Conservation (phyloP, 495 filamentous ascomycete genomes). For the Xylaria bambusicola region DNA sequence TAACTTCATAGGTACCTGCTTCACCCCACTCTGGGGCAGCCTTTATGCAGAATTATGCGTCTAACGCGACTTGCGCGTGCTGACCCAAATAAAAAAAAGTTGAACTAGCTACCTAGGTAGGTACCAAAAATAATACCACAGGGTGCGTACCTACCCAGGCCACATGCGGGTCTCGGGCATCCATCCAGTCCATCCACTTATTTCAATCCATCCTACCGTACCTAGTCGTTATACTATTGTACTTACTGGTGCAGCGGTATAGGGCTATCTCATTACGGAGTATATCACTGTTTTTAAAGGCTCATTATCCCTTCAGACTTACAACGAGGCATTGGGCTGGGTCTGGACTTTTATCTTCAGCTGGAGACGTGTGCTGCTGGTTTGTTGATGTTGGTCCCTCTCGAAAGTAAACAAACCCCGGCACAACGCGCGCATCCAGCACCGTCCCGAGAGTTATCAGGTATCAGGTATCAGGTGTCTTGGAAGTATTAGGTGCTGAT, state of each 20-base stretch:
- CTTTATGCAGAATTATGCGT: not conserved
- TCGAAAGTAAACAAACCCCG: constrained; percentile 19
- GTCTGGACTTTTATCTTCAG: not conserved
- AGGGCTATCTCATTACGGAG: not conserved
- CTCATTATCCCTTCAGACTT: too few relatives aligned
- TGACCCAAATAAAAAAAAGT: too few relatives aligned
- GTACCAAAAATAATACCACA: not conserved
- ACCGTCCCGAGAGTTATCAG: not conserved
- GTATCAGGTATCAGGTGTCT: too few relatives aligned
- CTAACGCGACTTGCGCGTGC: constrained; percentile 1
- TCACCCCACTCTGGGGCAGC: not conserved
- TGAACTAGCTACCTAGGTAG: too few relatives aligned
- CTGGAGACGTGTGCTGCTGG: not conserved
- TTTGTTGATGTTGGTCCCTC: constrained; percentile 17
- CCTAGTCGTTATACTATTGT: constrained; percentile 15
- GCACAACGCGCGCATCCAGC: constrained; percentile 3
- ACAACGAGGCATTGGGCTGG: not conserved
- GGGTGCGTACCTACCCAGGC: too few relatives aligned
- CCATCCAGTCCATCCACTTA: not conserved
- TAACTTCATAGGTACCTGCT: not conserved
- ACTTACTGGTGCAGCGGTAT: constrained; percentile 1
- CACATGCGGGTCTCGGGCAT: not conserved
- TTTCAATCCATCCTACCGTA: constrained; percentile 16
- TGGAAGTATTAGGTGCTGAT: not conserved
- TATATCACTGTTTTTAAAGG: constrained; percentile 13